These are phyloP conservation scores for Beauveria pseudobassiana DNA, from an alignment of 2,329 filamentous ascomycete genomes.

Conservation along the genomic window DNA sequence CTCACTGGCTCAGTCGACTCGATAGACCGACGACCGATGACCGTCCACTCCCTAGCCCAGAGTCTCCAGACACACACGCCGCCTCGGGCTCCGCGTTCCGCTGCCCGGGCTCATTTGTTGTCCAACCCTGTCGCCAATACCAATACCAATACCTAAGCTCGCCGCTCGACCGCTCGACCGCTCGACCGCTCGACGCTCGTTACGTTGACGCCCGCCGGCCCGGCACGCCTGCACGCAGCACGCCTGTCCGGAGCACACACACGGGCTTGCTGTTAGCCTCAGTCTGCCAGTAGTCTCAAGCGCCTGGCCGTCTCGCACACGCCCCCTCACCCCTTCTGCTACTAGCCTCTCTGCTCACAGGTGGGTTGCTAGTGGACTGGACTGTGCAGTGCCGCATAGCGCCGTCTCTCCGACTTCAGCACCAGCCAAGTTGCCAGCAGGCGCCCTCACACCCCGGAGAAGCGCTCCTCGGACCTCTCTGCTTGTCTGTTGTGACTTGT, in stretches of 20 bases:
- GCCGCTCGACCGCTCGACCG: neutral
- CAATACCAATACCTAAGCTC: neutral
- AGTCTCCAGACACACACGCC: neutral
- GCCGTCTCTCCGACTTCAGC: neutral
- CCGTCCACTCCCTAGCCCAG: no score
- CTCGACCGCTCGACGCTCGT: neutral
- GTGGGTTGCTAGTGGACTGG: slow-evolving; percentile 3
- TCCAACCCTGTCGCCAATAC: slow-evolving; percentile 4
- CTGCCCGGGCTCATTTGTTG: neutral
- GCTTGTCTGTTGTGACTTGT: neutral
- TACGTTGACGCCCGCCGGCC: neutral
- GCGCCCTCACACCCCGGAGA: slow-evolving; percentile 7
- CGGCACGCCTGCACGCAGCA: neutral
- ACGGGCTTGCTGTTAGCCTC: no score
- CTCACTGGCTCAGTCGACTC: neutral
- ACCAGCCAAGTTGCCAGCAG: slow-evolving; percentile 1
- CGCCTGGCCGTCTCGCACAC: neutral
- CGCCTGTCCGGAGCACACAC: neutral
- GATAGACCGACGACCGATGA: neutral
- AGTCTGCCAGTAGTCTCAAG: neutral
- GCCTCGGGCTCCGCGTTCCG: neutral
- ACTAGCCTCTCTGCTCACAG: neutral
- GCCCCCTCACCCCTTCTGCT: neutral
- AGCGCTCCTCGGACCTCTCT: slow-evolving; percentile 1
- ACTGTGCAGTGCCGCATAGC: slow-evolving; percentile 3